Conservation (phyloP, 345 rosid genomes). For the Isatis tinctoria region DNA sequence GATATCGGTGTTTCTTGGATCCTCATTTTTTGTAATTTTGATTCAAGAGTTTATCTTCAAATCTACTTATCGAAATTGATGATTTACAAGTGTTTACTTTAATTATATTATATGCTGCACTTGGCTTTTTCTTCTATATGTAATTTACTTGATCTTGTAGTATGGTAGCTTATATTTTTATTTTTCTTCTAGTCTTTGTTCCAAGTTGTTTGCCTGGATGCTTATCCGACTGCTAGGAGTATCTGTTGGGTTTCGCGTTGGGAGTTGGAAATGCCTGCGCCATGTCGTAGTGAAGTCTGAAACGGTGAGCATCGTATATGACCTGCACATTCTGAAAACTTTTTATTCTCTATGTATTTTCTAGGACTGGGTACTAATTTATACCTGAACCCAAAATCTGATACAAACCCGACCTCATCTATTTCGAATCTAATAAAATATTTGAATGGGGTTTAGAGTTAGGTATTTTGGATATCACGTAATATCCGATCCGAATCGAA, state of each 20-base stretch:
- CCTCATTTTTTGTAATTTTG: neutral
- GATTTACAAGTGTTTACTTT: neutral
- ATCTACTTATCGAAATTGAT: neutral
- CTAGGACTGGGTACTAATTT: no score
- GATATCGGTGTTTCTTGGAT: neutral
- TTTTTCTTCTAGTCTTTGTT: conserved; percentile 12
- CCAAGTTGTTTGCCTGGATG: conserved; percentile 71
- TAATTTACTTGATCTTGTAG: conserved; percentile 2
- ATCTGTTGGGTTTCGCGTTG: conserved; percentile 69
- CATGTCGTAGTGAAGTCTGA: conserved; percentile 73
- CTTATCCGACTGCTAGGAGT: conserved; percentile 68
- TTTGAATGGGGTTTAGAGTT: no score
- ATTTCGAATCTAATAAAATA: no score
- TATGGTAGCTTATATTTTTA: neutral
- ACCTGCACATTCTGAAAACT: neutral
- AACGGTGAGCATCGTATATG: conserved; percentile 45
- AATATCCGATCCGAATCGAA: no score
- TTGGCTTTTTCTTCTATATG: neutral
- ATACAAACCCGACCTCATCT: no score
- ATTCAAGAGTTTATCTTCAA: neutral
- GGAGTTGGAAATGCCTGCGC: conserved; percentile 84
- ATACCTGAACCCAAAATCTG: no score
- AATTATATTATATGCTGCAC: neutral
- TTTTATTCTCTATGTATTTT: no score
- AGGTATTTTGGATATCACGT: no score